Percentiles rank a stretch among this genome's conserved stretches.
phyloP scores from a whole-genome alignment of 2,329 filamentous ascomycete species.

The Fulvia fulva region DNA sequence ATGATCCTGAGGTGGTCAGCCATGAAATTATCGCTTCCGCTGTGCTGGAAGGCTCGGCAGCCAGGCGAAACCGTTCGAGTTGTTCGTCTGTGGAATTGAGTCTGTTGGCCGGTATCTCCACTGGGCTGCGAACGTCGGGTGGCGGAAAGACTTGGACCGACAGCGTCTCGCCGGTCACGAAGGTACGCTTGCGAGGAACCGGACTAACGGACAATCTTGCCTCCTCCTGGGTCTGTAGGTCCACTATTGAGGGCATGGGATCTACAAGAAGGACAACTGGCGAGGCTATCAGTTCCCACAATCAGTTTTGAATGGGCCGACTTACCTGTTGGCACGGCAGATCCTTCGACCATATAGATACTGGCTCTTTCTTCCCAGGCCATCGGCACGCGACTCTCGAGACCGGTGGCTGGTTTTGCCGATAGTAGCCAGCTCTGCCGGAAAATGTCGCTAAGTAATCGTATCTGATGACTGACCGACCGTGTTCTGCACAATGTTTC shows the following conservation, averaged over 20 bases:
- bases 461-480: not conserved
- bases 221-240: not conserved
- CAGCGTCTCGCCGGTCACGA: not conserved
- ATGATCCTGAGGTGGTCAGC: not conserved
- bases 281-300: too few relatives aligned
- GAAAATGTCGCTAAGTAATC: constrained; percentile 7
- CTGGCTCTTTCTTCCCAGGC: constrained; percentile 16
- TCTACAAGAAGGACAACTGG: constrained; percentile 14
- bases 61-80: not conserved
- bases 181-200: too few relatives aligned
- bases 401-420: not conserved
- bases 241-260: constrained; percentile 12
- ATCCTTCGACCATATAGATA: constrained; percentile 2
- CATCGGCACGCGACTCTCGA: not conserved
- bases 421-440: constrained; percentile 6
- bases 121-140: not conserved
- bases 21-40: not conserved
- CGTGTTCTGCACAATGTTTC: not conserved
- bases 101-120: not conserved
- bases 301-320: not conserved
- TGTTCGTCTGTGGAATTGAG: not conserved
- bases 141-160: not conserved
- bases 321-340: constrained; percentile 5
- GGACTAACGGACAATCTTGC: too few relatives aligned
- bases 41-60: not conserved